phyloP scores from a whole-genome alignment of 2,329 filamentous ascomycete genomes.

The Ophiostoma sp. region DNA sequence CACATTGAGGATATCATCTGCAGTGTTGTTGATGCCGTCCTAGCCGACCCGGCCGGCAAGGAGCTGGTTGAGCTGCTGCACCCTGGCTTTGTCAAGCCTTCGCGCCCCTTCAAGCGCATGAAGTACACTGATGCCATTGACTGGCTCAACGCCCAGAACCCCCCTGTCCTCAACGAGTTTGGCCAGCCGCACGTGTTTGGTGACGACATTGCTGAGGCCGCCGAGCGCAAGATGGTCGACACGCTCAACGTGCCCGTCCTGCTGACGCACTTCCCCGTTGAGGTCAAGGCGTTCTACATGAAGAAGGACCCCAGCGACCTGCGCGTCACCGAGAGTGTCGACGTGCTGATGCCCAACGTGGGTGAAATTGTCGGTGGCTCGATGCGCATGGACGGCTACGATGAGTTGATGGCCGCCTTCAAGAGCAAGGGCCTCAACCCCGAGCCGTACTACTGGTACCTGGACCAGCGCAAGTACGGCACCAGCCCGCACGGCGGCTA shows the following conservation, averaged over 20 bases:
- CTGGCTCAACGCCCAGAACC: constrained; percentile 84
- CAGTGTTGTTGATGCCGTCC: constrained; percentile 74
- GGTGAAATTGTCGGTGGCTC: constrained; percentile 95
- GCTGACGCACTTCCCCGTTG: constrained; percentile 85
- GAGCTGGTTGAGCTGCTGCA: constrained; percentile 81
- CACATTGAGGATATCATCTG: constrained; percentile 89
- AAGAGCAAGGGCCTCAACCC: constrained; percentile 82
- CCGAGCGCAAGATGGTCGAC: constrained; percentile 95
- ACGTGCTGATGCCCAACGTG: constrained; percentile 82
- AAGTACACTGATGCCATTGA: constrained; percentile 90
- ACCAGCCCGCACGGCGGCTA: constrained; percentile 41
- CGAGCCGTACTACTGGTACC: constrained; percentile 96
- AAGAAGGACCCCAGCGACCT: constrained; percentile 76
- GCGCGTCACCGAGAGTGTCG: constrained; percentile 89
- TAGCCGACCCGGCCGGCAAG: constrained; percentile 72
- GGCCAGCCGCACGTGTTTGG: constrained; percentile 87
- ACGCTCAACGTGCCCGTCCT: constrained; percentile 87
- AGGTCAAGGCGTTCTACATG: constrained; percentile 99
- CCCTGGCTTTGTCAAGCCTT: constrained; percentile 80
- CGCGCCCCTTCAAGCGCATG: constrained; percentile 91
- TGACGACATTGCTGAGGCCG: constrained; percentile 93
- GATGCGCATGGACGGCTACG: constrained; percentile 93
- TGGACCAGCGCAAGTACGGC: constrained; percentile 95
- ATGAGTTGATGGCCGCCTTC: constrained; percentile 87
- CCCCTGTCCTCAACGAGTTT: constrained; percentile 84